phyloP scores from a whole-genome alignment of 371 early-diverging fungal genomes.

The Lichtheimia corymbifera region DNA sequence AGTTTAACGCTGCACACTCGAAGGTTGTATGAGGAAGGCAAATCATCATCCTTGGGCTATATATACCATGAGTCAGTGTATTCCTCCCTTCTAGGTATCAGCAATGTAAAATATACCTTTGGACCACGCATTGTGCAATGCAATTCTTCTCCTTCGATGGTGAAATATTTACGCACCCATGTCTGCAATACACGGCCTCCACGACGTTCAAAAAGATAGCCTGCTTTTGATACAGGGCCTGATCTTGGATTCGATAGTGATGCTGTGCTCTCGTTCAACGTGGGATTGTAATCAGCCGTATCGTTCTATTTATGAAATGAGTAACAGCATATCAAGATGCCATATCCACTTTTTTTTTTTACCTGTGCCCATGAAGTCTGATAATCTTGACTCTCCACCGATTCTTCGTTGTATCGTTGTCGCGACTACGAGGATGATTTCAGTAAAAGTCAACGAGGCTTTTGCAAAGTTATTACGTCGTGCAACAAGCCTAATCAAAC shows the following conservation, averaged over 20 bases:
- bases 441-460: background rate
- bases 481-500: slow-evolving; percentile 36
- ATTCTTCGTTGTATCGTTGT: slow-evolving; percentile 43
- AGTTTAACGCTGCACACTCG: slow-evolving; percentile 80
- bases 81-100: too few relatives aligned
- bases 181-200: slow-evolving; percentile 68
- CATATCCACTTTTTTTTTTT: background rate
- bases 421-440: slow-evolving; percentile 28
- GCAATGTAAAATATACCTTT: slow-evolving; percentile 33
- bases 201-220: slow-evolving; percentile 77
- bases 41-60: slow-evolving; percentile 41
- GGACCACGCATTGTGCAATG: slow-evolving; percentile 50
- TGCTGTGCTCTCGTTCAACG: slow-evolving; percentile 14
- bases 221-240: slow-evolving; percentile 49
- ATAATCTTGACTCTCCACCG: slow-evolving; percentile 28
- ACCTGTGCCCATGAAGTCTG: slow-evolving; percentile 36
- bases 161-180: slow-evolving; percentile 78
- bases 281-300: slow-evolving; percentile 33
- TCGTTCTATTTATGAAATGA: slow-evolving; percentile 16
- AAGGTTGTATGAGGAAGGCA: slow-evolving; percentile 55
- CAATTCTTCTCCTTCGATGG: slow-evolving; percentile 65
- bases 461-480: slow-evolving; percentile 28
- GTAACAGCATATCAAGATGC: background rate
- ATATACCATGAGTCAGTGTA: too few relatives aligned
- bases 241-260: background rate